Evolutionary conservation across 1,284 basidiomycete genomes (phyloP).

Genomic region (Hortiboletus rubellus): DNA sequence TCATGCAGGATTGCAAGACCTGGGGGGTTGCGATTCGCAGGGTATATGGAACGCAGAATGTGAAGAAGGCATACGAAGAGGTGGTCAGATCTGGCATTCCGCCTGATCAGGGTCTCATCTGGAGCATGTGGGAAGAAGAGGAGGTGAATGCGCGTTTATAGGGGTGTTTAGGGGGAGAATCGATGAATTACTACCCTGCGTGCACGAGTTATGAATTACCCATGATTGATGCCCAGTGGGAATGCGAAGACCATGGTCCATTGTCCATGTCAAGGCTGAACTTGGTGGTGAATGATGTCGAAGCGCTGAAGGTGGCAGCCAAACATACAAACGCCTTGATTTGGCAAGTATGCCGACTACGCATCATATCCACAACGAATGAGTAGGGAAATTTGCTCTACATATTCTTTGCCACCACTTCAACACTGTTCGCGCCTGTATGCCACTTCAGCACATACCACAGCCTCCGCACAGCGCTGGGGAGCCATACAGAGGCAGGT

Average conservation of each 20-base stretch:
- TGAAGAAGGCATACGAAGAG: slow-evolving; percentile 48
- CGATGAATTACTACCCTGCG: background rate
- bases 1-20: slow-evolving; percentile 52
- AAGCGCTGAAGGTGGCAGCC: background rate
- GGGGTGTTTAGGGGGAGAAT: background rate
- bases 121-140: slow-evolving; percentile 58
- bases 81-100: slow-evolving; percentile 46
- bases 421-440: slow-evolving; percentile 1
- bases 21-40: slow-evolving; percentile 55
- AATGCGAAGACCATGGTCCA: background rate
- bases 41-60: slow-evolving; percentile 45
- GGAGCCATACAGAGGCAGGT: slow-evolving; percentile 58
- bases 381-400: background rate
- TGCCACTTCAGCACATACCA: slow-evolving; percentile 46
- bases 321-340: slow-evolving; percentile 14
- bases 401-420: background rate
- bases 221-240: background rate
- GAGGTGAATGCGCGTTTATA: slow-evolving; percentile 19
- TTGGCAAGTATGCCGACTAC: slow-evolving; percentile 15
- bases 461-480: slow-evolving; percentile 84
- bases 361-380: background rate
- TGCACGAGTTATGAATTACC: background rate
- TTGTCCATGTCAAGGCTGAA: background rate
- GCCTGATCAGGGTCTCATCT: slow-evolving; percentile 56
- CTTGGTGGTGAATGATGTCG: no score